phyloP scores from a whole-genome alignment of 2,329 filamentous ascomycete genomes.

The Apiospora sp. region DNA sequence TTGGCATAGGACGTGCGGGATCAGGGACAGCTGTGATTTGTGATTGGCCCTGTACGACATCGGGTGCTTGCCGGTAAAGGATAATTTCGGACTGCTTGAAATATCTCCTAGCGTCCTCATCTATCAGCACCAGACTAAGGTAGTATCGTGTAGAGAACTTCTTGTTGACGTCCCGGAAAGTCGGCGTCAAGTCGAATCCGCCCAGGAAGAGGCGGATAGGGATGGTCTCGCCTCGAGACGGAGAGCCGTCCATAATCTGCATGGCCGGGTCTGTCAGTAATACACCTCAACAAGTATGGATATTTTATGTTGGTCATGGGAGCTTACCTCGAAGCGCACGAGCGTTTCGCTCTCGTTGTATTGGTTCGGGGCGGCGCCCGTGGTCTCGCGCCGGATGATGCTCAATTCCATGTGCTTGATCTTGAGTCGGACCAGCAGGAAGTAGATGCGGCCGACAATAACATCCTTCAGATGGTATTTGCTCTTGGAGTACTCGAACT shows the following conservation, averaged over 20 bases:
- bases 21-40: constrained; percentile 53
- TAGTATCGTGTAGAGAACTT: constrained; percentile 99
- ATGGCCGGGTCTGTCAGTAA: constrained; percentile 24
- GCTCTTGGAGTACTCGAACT: constrained; percentile 99
- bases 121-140: constrained; percentile 92
- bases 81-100: constrained; percentile 99
- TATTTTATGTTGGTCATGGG: not conserved
- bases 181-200: constrained; percentile 96
- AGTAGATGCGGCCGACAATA: constrained; percentile 98
- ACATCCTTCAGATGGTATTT: constrained; percentile 99
- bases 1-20: constrained; percentile 36
- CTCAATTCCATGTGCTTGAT: constrained; percentile 99
- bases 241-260: constrained; percentile 99
- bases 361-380: constrained; percentile 94
- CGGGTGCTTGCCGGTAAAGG: constrained; percentile 83
- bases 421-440: constrained; percentile 94
- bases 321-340: constrained; percentile 86
- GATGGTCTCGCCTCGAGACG: constrained; percentile 91
- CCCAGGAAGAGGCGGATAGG: constrained; percentile 96
- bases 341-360: constrained; percentile 99
- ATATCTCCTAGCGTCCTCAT: constrained; percentile 96
- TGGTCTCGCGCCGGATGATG: constrained; percentile 96
- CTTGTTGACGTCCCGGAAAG: constrained; percentile 99
- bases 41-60: constrained; percentile 58
- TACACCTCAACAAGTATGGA: not conserved